Evolutionary conservation across 257 asterid genomes (phyloP).

Genomic region (Nicotiana attenuata): DNA sequence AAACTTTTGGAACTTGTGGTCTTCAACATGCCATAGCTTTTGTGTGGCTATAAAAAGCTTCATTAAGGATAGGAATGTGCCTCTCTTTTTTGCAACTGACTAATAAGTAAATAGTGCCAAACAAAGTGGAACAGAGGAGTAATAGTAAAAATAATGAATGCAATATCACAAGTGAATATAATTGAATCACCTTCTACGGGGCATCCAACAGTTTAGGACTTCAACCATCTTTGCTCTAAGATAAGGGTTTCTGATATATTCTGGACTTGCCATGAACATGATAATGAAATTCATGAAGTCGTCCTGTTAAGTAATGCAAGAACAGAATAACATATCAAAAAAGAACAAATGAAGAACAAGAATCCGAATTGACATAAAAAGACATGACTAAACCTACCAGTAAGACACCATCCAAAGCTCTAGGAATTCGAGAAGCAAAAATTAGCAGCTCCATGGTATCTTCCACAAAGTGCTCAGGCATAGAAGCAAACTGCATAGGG

Average conservation of each 20-base stretch:
- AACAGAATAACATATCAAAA: neutral
- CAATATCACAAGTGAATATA: neutral
- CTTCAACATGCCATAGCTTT: no score
- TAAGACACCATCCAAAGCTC: slow-evolving; percentile 86
- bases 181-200: slow-evolving; percentile 62
- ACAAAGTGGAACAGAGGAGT: no score
- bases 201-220: slow-evolving; percentile 99
- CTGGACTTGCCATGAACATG: slow-evolving; percentile 99
- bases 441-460: slow-evolving; percentile 97
- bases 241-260: slow-evolving; percentile 88
- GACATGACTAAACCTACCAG: slow-evolving; percentile 41
- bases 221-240: slow-evolving; percentile 98
- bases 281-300: slow-evolving; percentile 97
- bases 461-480: slow-evolving; percentile 97
- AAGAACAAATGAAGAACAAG: slow-evolving; percentile 8
- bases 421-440: slow-evolving; percentile 88
- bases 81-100: no score
- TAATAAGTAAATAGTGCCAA: no score
- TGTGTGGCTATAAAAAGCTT: no score
- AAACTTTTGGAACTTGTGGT: no score
- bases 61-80: no score
- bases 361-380: neutral
- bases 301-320: slow-evolving; percentile 45
- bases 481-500: slow-evolving; percentile 83
- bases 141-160: neutral